A percentile compares a stretch with the other conserved stretches of the same genome.
Evolutionary conservation across 2,329 filamentous ascomycete species (phyloP).

Genomic region (Cladorrhinum sp.): DNA sequence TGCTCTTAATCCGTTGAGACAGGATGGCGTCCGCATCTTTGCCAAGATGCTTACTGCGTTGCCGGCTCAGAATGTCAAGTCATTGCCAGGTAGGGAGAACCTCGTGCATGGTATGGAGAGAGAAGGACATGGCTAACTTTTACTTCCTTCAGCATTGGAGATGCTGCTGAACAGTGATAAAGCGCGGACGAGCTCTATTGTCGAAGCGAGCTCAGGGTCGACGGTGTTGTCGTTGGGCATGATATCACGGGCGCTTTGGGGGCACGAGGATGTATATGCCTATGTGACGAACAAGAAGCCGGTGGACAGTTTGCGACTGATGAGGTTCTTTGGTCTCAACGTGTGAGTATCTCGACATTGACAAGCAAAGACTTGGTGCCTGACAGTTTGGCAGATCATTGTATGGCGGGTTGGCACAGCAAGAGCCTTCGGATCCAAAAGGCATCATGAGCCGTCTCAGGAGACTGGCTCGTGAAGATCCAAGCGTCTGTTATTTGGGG

Average conservation of each 20-base stretch:
- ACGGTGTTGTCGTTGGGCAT: conserved; percentile 60
- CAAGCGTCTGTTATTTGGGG: conserved; percentile 16
- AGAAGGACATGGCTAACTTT: too few species aligned
- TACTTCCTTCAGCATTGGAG: conserved; percentile 41
- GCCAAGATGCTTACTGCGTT: conserved; percentile 66
- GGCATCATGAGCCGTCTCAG: conserved; percentile 18
- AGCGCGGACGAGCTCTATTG: conserved; percentile 48
- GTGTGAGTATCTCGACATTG: conserved; percentile 35
- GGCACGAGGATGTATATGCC: conserved; percentile 49
- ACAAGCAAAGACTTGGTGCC: not conserved
- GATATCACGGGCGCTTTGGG: conserved; percentile 49
- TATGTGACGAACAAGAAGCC: conserved; percentile 59
- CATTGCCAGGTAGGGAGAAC: conserved; percentile 49
- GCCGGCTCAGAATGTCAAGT: conserved; percentile 63
- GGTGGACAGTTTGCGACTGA: conserved; percentile 48
- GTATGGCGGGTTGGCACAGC: conserved; percentile 21
- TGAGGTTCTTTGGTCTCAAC: conserved; percentile 58
- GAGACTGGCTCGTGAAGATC: conserved; percentile 8
- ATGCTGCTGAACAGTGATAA: conserved; percentile 44
- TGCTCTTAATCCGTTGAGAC: conserved; percentile 53
- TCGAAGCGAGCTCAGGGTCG: conserved; percentile 61
- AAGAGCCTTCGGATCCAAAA: conserved; percentile 19
- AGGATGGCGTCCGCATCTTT: conserved; percentile 60
- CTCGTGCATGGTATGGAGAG: too few species aligned
- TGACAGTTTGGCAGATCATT: conserved; percentile 12